phyloP scores from a whole-genome alignment of 2,329 filamentous ascomycete species.

The Phaeosphaeriaceae sp. region DNA sequence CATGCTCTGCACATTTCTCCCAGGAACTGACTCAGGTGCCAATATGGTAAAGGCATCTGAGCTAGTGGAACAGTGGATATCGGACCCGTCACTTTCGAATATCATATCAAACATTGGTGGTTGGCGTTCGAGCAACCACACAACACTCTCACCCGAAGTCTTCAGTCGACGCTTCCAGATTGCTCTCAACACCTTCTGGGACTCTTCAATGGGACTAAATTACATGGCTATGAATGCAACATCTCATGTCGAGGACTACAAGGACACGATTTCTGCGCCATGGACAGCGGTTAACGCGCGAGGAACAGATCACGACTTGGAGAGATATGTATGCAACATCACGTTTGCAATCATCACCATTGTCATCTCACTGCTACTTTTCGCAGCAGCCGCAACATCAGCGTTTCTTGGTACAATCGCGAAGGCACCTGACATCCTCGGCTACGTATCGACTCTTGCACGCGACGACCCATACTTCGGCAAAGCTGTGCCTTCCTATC shows the following conservation, averaged over 20 bases:
- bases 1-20: not conserved
- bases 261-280: not conserved
- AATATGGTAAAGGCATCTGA: not conserved
- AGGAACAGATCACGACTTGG: not conserved
- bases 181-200: constrained; percentile 20
- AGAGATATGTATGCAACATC: constrained; percentile 8
- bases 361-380: constrained; percentile 1
- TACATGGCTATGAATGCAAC: not conserved
- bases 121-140: not conserved
- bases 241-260: not conserved
- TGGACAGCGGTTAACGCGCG: not conserved
- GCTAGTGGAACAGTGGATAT: not conserved
- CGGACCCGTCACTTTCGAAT: not conserved
- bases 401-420: constrained; percentile 11
- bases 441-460: constrained; percentile 10
- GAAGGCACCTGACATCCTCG: constrained; percentile 14
- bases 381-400: not conserved
- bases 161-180: constrained; percentile 12
- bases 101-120: not conserved
- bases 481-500: not conserved
- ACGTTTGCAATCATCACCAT: constrained; percentile 10
- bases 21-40: not conserved
- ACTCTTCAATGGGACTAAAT: not conserved
- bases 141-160: not conserved
- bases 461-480: constrained; percentile 13